phyloP scores from a whole-genome alignment of 1,284 basidiomycete genomes.

The Microbotryum intermedium region DNA sequence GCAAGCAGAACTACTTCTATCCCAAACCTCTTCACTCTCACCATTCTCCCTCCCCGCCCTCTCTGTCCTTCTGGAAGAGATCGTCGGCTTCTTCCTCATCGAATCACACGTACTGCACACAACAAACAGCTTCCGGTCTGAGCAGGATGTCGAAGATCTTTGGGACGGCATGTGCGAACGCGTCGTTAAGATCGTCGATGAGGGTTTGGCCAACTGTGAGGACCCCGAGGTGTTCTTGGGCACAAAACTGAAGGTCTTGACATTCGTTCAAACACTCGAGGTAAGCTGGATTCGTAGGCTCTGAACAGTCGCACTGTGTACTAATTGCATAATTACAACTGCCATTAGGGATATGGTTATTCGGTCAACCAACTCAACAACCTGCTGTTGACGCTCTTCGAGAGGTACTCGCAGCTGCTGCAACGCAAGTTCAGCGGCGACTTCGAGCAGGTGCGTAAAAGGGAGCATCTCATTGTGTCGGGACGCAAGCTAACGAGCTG shows the following conservation, averaged over 20 bases:
- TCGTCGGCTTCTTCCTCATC: conserved; percentile 98
- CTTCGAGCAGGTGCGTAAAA: conserved; percentile 61
- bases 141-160: conserved; percentile 85
- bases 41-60: conserved; percentile 45
- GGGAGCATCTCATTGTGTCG: not conserved
- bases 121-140: conserved; percentile 69
- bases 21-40: conserved; percentile 51
- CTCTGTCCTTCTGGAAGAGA: conserved; percentile 68
- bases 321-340: conserved; percentile 1
- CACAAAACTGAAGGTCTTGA: conserved; percentile 74
- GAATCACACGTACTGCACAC: conserved; percentile 87
- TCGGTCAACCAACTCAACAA: conserved; percentile 72
- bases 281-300: conserved; percentile 44
- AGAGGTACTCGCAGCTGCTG: conserved; percentile 76
- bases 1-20: conserved; percentile 92
- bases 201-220: conserved; percentile 62
- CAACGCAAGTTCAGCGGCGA: conserved; percentile 72
- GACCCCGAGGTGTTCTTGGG: conserved; percentile 75
- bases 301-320: not conserved
- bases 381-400: conserved; percentile 78
- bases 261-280: conserved; percentile 89
- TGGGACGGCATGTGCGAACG: conserved; percentile 84
- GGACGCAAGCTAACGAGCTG: not conserved
- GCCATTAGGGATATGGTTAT: conserved; percentile 67
- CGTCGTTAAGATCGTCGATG: conserved; percentile 65